These are phyloP conservation scores for Ceratobasidium sp. DNA, from an alignment of 1,284 basidiomycete genomes.

Conservation along the genomic window DNA sequence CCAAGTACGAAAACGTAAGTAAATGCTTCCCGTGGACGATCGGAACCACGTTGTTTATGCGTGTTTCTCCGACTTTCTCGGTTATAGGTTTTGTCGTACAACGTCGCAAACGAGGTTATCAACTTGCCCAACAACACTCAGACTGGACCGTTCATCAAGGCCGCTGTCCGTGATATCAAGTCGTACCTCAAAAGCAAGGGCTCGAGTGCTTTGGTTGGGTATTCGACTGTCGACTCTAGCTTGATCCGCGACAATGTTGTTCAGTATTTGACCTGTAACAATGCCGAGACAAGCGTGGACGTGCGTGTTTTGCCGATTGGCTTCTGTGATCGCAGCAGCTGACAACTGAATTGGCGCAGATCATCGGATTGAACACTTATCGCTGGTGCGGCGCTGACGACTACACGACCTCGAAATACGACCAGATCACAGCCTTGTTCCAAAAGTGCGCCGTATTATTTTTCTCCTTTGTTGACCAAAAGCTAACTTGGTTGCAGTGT, in stretches of 20 bases:
- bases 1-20: conserved; percentile 72
- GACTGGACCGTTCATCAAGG: conserved; percentile 88
- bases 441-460: conserved; percentile 58
- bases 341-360: conserved; percentile 17
- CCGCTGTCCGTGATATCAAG: conserved; percentile 89
- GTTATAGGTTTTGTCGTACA: conserved; percentile 64
- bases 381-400: conserved; percentile 79
- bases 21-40: conserved; percentile 12
- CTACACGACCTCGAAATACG: conserved; percentile 71
- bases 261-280: conserved; percentile 85
- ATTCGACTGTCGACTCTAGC: conserved; percentile 39
- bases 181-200: conserved; percentile 67
- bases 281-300: conserved; percentile 79
- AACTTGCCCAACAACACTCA: conserved; percentile 69
- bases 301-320: conserved; percentile 5
- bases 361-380: conserved; percentile 42
- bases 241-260: conserved; percentile 42
- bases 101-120: conserved; percentile 94
- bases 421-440: conserved; percentile 63
- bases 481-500: background rate
- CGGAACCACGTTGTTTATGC: conserved; percentile 8
- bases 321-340: conserved; percentile 1
- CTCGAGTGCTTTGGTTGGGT: conserved; percentile 39
- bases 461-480: background rate
- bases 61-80: conserved; percentile 1